Evolutionary conservation across 2,329 filamentous ascomycete species (phyloP), one percentile per base, ranked within the genome.

Genomic region (Aotearoamyces nothofagi): DNA sequence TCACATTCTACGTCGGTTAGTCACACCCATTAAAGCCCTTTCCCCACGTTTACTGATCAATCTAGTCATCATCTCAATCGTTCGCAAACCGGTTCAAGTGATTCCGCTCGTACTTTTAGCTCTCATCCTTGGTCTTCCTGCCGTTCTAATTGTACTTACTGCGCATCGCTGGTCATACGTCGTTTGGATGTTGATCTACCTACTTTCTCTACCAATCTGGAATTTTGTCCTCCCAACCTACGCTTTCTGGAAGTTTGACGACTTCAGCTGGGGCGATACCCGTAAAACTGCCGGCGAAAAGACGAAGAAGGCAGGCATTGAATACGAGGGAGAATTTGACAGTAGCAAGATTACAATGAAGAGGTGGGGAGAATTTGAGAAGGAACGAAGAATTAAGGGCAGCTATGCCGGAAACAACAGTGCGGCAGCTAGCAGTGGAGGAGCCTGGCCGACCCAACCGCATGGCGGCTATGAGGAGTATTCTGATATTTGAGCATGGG

Each of bases 281-380:
- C 74, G 90, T 37, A 92, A 96, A 69, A 93, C 87, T 22, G 81
- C 77, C 0, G 86, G 86, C 15, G 87, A 93, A 49, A 82, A 79
- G 59, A 77, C 71, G 9, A 86, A 87, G 62, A 90, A 87, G 58
- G 80, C 69, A 3, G 81, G 82, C 17, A 74, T 84, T 37, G 86
- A 87, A 47, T 78, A 78, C 38, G 83, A 94, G 55, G 90, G 90
- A 39, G 90, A 96, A 55, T 98, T 98, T 46, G 92, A 98, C 55
- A 92, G 80, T 54, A 92, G 78, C 55, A 92, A 94, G 69, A 98
- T 98, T 51, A 94, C 87, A 20, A 98, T 98, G 90, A 94, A 93
- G 66, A 64, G 90, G 44, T 98, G 90, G 90, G 79, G 77, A 38
- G 90, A 98, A 56, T 98, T 96, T 50, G 90, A 98, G 62, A 70